Base-by-base conservation (phyloP, 805 yeast species). In the Candida vaughaniae region DNA sequence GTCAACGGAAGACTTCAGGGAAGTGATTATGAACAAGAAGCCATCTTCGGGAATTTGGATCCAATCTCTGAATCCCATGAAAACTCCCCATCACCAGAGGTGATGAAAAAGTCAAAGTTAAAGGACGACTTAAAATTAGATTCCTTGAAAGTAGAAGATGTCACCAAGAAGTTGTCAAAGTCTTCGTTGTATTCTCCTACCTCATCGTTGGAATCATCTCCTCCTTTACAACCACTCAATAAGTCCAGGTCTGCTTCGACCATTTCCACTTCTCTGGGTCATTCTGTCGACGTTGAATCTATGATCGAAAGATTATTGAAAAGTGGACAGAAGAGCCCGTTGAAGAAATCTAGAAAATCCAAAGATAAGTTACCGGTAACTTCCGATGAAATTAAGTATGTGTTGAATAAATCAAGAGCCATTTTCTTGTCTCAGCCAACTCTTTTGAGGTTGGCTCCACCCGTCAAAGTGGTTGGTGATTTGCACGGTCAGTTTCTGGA, bases 391-490 rank as follows among this genome's bases (percentile, higher is more conserved):
- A 69, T 82, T 30, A 79, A 74, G 52, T 63, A 66, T 45, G 70
- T 82, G 29, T 73, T 84, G 53, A 67, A 75, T 15, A 75, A 69
- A 44, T 73, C 85, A 4, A 64, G 87, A 39, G 75, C 78, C 33
- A 66, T 82, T 12, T 80, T 82, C 38, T 52, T 81, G 55, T 66
- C 62, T 7, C 90, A 82, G 49, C 89, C 90, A 6, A 72, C 81
- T 22, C 55, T 82, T 35, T 63, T 82, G 42, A 77, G 79, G 46
- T 60, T 82, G 42, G 79, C 84, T 2, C 83, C 93, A 0, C 90
- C 93, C 0, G 91, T 85, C 3, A 85, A 85, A 56, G 77, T 85
- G 41, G 91, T 85, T 5, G 93, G 93, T 29, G 89, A 87, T 61
- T 82, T 85, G 38, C 93, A 85, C 60, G 95, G 82, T 3, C 82